Conservation (phyloP, 345 rosid genomes). For the Geranium rotundifolium region DNA sequence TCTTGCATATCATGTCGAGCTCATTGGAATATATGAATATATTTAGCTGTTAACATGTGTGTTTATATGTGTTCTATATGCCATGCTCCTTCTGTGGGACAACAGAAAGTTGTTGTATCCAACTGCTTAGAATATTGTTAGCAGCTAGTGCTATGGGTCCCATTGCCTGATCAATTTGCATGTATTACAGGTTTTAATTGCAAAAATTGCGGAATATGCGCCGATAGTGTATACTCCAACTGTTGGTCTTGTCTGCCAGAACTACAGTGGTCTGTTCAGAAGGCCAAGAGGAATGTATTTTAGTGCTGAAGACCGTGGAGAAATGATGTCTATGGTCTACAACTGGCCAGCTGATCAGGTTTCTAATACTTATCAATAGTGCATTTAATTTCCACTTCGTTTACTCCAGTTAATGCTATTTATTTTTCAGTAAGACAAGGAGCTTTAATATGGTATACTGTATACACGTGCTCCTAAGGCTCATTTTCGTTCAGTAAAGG, state of each 20-base stretch:
- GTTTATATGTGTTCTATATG: too few species aligned
- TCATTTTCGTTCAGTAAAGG: neutral
- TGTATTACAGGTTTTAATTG: slow-evolving; percentile 64
- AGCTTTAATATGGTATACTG: too few species aligned
- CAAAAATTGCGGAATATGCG: slow-evolving; percentile 90
- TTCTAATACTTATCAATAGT: slow-evolving; percentile 7
- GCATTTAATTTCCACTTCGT: slow-evolving; percentile 8
- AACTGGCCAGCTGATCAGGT: slow-evolving; percentile 99
- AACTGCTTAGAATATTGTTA: too few species aligned
- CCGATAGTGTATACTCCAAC: slow-evolving; percentile 96
- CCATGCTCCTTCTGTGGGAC: neutral
- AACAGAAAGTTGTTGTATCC: neutral
- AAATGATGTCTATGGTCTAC: slow-evolving; percentile 99
- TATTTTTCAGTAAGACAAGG: too few species aligned
- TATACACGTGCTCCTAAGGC: neutral
- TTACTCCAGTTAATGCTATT: neutral
- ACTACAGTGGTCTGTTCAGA: slow-evolving; percentile 90
- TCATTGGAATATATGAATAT: too few species aligned
- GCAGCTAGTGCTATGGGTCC: neutral
- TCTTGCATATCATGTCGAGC: neutral
- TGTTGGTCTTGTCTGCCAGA: slow-evolving; percentile 94
- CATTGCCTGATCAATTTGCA: slow-evolving; percentile 4
- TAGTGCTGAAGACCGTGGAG: slow-evolving; percentile 90
- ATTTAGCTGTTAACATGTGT: too few species aligned
- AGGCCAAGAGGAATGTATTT: slow-evolving; percentile 99